A percentile compares a stretch with the other conserved stretches of the same genome.
These are phyloP conservation scores for Hsuehochloa calcarea DNA, from an alignment of 176 grass and related monocot genomes.

Conservation along the genomic window DNA sequence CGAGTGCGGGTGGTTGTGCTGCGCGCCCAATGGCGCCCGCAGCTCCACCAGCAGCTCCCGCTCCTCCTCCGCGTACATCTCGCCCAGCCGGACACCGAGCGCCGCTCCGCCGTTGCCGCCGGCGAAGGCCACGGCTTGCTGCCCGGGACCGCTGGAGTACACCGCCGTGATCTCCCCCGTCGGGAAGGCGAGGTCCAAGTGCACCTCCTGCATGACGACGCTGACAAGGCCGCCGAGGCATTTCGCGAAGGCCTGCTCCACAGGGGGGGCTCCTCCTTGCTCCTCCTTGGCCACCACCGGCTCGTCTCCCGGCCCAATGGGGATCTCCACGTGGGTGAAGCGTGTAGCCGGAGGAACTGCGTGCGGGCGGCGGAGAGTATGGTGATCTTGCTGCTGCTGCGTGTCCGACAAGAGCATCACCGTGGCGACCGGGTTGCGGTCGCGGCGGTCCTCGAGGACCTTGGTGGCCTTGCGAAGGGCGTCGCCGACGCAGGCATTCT, in stretches of 20 bases:
- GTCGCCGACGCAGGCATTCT: constrained; percentile 56
- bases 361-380: constrained; percentile 20
- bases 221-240: constrained; percentile 86
- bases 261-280: not conserved
- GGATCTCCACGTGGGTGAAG: constrained; percentile 87
- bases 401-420: constrained; percentile 92
- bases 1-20: constrained; percentile 25
- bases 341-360: constrained; percentile 43
- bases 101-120: constrained; percentile 15
- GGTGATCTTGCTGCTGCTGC: constrained; percentile 36
- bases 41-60: constrained; percentile 87
- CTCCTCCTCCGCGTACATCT: constrained; percentile 93
- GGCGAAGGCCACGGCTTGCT: constrained; percentile 37
- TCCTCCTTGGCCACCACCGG: constrained; percentile 27
- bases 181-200: constrained; percentile 58
- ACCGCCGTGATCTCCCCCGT: constrained; percentile 74
- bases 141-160: constrained; percentile 60
- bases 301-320: constrained; percentile 33
- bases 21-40: constrained; percentile 42
- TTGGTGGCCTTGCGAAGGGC: constrained; percentile 90
- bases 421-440: constrained; percentile 86
- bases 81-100: constrained; percentile 46
- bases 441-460: constrained; percentile 78
- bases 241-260: constrained; percentile 71
- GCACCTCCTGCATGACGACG: constrained; percentile 90